Conservation (phyloP, 192 early-diverging fungal species). For the Dimargaris cristalligena region DNA sequence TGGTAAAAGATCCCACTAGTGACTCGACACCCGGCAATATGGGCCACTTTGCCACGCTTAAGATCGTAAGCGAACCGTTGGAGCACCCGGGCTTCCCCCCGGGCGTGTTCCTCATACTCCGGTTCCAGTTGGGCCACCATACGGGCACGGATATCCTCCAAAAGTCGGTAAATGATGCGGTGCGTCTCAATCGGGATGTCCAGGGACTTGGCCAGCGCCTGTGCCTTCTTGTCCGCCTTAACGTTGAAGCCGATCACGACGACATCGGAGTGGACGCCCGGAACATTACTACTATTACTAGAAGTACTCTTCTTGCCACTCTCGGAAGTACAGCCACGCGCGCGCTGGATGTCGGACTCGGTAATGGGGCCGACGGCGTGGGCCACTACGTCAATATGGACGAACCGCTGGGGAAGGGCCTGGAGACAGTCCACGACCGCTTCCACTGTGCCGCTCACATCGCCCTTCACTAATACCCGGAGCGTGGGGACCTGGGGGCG, state of each 20-base stretch:
- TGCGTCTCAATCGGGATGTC: constrained; percentile 50
- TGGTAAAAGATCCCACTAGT: constrained; percentile 51
- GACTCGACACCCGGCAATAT: constrained; percentile 72
- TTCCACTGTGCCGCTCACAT: constrained; percentile 87
- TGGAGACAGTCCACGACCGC: constrained; percentile 61
- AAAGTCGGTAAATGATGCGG: constrained; percentile 82
- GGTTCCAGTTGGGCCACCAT: constrained; percentile 64
- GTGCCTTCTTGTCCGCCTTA: constrained; percentile 59
- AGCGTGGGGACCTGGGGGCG: constrained; percentile 11
- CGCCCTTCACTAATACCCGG: constrained; percentile 35
- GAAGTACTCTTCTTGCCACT: no score
- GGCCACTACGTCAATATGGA: constrained; percentile 50
- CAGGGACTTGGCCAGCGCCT: constrained; percentile 35
- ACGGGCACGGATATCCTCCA: constrained; percentile 73
- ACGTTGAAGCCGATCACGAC: constrained; percentile 74
- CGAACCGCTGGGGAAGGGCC: constrained; percentile 62
- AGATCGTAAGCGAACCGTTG: constrained; percentile 71
- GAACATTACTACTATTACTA: no score
- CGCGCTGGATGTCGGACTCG: constrained; percentile 72
- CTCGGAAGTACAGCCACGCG: constrained; percentile 38
- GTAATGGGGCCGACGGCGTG: constrained; percentile 72
- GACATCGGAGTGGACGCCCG: constrained; percentile 23
- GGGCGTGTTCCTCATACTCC: constrained; percentile 52
- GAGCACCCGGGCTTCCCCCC: constrained; percentile 73
- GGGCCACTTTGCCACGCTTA: constrained; percentile 51